Evolutionary conservation across 2,329 filamentous ascomycete genomes (phyloP).

Genomic region (Fusarium napiforme): DNA sequence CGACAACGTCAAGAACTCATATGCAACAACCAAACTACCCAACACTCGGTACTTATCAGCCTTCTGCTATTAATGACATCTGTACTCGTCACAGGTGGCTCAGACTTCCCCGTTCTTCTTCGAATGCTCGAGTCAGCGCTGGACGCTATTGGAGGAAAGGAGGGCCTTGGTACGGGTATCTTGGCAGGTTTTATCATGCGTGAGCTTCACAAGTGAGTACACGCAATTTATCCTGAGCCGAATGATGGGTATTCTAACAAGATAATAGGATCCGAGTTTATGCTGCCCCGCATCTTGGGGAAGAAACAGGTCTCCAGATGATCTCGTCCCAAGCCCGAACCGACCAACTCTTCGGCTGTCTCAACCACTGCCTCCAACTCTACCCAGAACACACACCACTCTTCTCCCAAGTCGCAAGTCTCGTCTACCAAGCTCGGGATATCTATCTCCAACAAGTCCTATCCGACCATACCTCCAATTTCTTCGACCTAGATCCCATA

Average conservation of each 20-base stretch:
- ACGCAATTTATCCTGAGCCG: too few species aligned
- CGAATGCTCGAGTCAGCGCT: conserved; percentile 44
- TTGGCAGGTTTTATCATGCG: conserved; percentile 38
- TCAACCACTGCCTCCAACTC: conserved; percentile 62
- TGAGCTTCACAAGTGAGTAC: conserved; percentile 42
- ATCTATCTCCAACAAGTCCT: conserved; percentile 83
- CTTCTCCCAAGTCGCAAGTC: conserved; percentile 79
- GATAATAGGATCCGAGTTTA: conserved; percentile 35
- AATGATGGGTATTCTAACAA: background rate
- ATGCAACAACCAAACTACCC: conserved; percentile 4
- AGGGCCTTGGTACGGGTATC: conserved; percentile 28
- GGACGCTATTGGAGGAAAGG: conserved; percentile 40
- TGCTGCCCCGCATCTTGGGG: conserved; percentile 38
- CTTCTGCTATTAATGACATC: conserved; percentile 42
- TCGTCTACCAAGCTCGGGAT: conserved; percentile 84
- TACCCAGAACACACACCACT: conserved; percentile 80
- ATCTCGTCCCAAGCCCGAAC: conserved; percentile 39
- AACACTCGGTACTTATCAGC: conserved; percentile 36
- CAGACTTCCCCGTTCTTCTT: conserved; percentile 43
- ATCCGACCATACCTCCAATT: conserved; percentile 26
- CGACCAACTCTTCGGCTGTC: conserved; percentile 36
- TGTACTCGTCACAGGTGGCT: conserved; percentile 41
- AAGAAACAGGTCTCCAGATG: conserved; percentile 39
- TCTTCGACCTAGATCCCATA: conserved; percentile 7
- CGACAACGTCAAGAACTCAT: conserved; percentile 33